Base-by-base conservation (phyloP, 768 basidiomycete species). In the Rhizopogon rudus region DNA sequence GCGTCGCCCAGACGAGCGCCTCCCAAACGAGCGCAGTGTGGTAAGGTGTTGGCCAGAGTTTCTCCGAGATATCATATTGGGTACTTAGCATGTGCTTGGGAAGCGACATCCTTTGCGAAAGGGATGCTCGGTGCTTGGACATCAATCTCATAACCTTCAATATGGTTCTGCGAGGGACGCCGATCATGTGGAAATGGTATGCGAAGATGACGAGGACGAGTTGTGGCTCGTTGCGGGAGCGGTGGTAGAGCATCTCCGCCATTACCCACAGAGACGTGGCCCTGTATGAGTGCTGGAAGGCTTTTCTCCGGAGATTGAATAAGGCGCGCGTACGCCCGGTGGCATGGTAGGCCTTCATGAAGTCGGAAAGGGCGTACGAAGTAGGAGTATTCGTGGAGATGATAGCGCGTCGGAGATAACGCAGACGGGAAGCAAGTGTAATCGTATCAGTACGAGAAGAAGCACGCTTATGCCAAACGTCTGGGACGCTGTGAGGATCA, bases 151-250 rank as follows among this genome's bases (percentile, higher is more conserved):
- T 44, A 17, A 60, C 28, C 6, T 55, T 59, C 1, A 60, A 17
- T 3, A 67, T 31, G 0, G 62, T 71, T 64, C 37, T 71, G 52
- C 31, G 57, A 0, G 86, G 84, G n/a, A 88, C 70, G 13, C 81
- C 84, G 39, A 75, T 67, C 6, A 75, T 57, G 53, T 75, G 76
- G 60, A 85, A 87, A 52, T 81, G 74, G 6, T 77, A 72, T 12
- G 68, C 65, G 61, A 82, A 89, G 0, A 77, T 69, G 45, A 69
- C 55, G 48, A 83, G 62, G 35, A 61, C 50, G n/a, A 55, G 59
- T 22, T 61, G 17, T 39, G 17, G 51, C 40, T 64, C 58, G 10
- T 33, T 59, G 13, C 60, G 59, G 2, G 58, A 46, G 28, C 64
- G 67, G 52, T 66, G 61, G 40, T 64, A 54, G 5, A 69, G 64